Percentiles rank a stretch among this genome's conserved stretches.
Evolutionary conservation across 306 rosid genomes (phyloP).

Genomic region (cucumber (Cucumis sativus)): DNA sequence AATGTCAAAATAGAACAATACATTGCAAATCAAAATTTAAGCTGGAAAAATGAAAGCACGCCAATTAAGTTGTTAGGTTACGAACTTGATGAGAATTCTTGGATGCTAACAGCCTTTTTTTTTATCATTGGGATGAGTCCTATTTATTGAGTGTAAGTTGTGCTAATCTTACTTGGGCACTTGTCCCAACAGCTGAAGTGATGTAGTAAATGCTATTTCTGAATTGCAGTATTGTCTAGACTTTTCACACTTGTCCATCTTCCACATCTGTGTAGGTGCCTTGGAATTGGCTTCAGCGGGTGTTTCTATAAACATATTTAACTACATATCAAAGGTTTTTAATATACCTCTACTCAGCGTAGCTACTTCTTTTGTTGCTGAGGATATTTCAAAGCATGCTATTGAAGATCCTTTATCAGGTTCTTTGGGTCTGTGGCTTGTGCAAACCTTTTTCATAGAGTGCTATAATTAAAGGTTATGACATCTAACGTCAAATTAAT

Average conservation of each 20-base stretch:
- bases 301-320: slow-evolving; percentile 74
- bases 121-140: not conserved
- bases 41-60: too few species aligned
- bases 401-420: slow-evolving; percentile 45
- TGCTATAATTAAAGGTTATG: not conserved
- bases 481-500: slow-evolving; percentile 16
- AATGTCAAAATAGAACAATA: too few species aligned
- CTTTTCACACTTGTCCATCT: not conserved
- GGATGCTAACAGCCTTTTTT: not conserved
- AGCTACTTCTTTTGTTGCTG: slow-evolving; percentile 92
- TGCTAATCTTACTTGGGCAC: not conserved
- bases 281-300: slow-evolving; percentile 92
- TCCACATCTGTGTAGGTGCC: slow-evolving; percentile 33
- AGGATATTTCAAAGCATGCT: slow-evolving; percentile 60
- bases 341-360: slow-evolving; percentile 89
- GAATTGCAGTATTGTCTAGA: not conserved
- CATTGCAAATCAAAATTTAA: too few species aligned
- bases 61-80: not conserved
- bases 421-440: slow-evolving; percentile 3
- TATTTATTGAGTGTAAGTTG: not conserved
- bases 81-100: not conserved
- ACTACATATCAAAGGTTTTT: slow-evolving; percentile 74
- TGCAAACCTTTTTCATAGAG: not conserved
- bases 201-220: not conserved
- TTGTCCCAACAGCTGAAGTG: not conserved